These are phyloP conservation scores for Alternaria sp. DNA, from an alignment of 2,329 filamentous ascomycete genomes.

Conservation along the genomic window DNA sequence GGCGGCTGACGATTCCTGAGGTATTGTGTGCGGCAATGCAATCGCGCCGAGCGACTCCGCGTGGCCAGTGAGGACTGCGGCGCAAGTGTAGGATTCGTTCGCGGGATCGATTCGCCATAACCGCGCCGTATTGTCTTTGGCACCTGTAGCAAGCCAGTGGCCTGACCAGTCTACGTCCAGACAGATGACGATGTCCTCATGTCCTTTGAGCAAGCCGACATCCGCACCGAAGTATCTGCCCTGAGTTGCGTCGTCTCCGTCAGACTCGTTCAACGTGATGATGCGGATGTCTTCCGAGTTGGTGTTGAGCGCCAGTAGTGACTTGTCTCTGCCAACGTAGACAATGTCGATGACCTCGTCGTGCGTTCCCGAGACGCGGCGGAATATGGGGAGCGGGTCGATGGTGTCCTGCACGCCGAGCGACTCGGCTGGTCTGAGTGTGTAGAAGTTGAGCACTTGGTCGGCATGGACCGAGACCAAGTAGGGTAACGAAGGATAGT, in stretches of 20 bases:
- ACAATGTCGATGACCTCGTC: conserved; percentile 97
- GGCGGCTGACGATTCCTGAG: conserved; percentile 72
- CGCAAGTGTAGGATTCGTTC: conserved; percentile 77
- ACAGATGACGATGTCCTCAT: conserved; percentile 94
- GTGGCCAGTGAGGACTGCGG: conserved; percentile 85
- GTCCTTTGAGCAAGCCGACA: conserved; percentile 82
- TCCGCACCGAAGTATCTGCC: conserved; percentile 87
- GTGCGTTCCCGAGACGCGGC: conserved; percentile 91
- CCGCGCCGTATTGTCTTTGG: conserved; percentile 94
- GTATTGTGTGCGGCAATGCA: conserved; percentile 74
- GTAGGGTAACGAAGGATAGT: conserved; percentile 69
- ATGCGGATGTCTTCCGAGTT: conserved; percentile 94
- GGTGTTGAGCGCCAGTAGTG: conserved; percentile 86
- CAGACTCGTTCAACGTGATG: conserved; percentile 67
- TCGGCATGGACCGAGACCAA: conserved; percentile 86
- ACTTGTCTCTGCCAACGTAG: conserved; percentile 81
- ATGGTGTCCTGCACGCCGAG: conserved; percentile 55
- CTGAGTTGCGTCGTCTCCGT: conserved; percentile 29
- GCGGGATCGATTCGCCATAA: conserved; percentile 85
- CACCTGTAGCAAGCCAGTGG: conserved; percentile 92
- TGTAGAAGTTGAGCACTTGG: conserved; percentile 83
- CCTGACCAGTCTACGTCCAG: conserved; percentile 96
- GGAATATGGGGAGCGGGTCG: conserved; percentile 66
- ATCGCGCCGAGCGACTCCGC: conserved; percentile 94
- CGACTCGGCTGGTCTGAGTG: conserved; percentile 54